phyloP scores from a whole-genome alignment of 768 basidiomycete species.

The Termitomyces sp. region DNA sequence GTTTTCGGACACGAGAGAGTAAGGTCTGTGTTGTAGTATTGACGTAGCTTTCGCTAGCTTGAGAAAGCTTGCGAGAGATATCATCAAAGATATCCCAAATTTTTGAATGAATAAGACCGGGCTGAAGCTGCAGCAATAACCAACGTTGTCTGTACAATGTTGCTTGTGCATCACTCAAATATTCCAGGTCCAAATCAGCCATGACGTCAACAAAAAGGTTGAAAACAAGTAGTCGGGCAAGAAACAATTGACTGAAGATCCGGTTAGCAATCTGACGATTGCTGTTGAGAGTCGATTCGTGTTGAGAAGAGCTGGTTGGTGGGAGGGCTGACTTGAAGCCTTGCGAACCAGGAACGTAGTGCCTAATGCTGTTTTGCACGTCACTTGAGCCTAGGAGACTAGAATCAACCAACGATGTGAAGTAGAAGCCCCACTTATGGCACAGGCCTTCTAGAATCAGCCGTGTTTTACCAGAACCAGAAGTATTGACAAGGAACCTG shows the following conservation, averaged over 20 bases:
- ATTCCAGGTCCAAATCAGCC: constrained; percentile 9
- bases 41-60: constrained; percentile 30
- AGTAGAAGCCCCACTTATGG: constrained; percentile 42
- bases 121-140: constrained; percentile 38
- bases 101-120: constrained; percentile 28
- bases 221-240: constrained; percentile 37
- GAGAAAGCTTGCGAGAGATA: constrained; percentile 28
- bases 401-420: constrained; percentile 39
- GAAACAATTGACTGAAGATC: constrained; percentile 33
- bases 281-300: constrained; percentile 24
- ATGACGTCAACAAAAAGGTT: constrained; percentile 31
- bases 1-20: constrained; percentile 25
- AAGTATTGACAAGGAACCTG: constrained; percentile 43
- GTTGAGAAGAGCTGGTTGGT: constrained; percentile 22
- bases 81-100: constrained; percentile 38
- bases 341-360: constrained; percentile 29
- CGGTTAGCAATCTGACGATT: constrained; percentile 34
- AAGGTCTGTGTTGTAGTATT: constrained; percentile 27
- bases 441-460: constrained; percentile 41
- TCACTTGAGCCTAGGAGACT: constrained; percentile 40
- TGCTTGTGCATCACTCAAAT: constrained; percentile 10
- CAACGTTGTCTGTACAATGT: constrained; percentile 28
- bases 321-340: constrained; percentile 29
- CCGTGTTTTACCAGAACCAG: constrained; percentile 42
- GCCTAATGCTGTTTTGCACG: constrained; percentile 34